These are phyloP conservation scores for Solanum stenotomum DNA, from an alignment of 257 asterid genomes.

Conservation along the genomic window DNA sequence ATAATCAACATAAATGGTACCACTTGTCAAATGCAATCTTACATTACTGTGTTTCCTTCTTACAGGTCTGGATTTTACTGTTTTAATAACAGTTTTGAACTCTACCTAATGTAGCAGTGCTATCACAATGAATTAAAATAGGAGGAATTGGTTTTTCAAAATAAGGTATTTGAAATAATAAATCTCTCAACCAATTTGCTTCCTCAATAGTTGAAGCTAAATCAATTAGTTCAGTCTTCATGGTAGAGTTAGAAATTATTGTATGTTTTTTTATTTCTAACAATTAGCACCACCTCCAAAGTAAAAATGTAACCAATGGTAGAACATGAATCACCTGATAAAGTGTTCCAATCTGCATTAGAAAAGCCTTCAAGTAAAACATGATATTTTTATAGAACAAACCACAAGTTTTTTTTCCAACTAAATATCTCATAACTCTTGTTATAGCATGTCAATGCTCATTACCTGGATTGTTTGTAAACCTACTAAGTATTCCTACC, in stretches of 20 bases:
- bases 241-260: background rate
- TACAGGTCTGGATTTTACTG: background rate
- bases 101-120: background rate
- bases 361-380: background rate
- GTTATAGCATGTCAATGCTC: background rate
- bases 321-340: background rate
- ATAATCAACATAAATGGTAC: background rate
- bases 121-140: background rate
- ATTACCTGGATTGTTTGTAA: background rate
- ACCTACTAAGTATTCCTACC: background rate
- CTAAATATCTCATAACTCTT: background rate
- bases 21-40: background rate
- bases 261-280: background rate
- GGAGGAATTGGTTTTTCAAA: background rate
- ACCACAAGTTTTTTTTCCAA: no score
- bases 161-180: no score
- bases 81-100: background rate
- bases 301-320: no score
- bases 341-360: background rate
- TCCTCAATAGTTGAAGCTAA: no score
- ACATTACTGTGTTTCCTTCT: background rate
- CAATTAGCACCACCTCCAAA: background rate
- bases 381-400: background rate
- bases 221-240: background rate
- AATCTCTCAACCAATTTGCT: background rate